These are phyloP conservation scores for Hericium rajendrae DNA, from an alignment of 768 basidiomycete genomes.

Conservation along the genomic window DNA sequence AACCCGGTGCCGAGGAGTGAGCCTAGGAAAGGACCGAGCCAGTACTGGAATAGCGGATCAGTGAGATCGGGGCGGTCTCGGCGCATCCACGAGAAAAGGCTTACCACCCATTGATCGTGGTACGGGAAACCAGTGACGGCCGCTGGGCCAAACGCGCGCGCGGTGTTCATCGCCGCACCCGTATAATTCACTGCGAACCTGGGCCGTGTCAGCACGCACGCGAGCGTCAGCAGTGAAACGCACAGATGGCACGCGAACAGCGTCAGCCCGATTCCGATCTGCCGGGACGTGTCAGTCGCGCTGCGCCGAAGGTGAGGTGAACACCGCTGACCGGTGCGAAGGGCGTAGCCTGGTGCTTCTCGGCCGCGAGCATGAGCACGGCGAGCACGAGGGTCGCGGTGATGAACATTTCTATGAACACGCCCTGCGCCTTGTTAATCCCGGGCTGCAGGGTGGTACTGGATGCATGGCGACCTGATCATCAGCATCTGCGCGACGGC, in stretches of 20 bases:
- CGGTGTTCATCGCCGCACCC: slow-evolving; percentile 60
- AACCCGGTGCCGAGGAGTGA: slow-evolving; percentile 48
- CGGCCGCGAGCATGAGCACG: slow-evolving; percentile 66
- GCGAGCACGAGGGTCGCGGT: slow-evolving; percentile 49
- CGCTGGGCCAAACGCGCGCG: slow-evolving; percentile 62
- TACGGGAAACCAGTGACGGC: slow-evolving; percentile 51
- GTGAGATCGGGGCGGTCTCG: neutral
- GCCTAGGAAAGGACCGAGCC: slow-evolving; percentile 64
- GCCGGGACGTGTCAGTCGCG: neutral
- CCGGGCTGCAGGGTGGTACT: slow-evolving; percentile 40
- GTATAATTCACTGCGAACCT: slow-evolving; percentile 57
- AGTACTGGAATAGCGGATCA: slow-evolving; percentile 34
- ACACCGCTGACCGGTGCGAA: slow-evolving; percentile 47
- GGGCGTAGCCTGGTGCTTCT: slow-evolving; percentile 56
- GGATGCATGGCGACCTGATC: neutral
- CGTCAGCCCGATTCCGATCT: slow-evolving; percentile 60
- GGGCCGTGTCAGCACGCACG: neutral
- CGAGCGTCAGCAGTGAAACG: slow-evolving; percentile 11
- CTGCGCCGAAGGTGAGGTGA: neutral
- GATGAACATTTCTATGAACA: slow-evolving; percentile 68
- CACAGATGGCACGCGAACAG: slow-evolving; percentile 56
- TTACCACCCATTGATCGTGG: slow-evolving; percentile 51
- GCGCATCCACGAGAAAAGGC: slow-evolving; percentile 9
- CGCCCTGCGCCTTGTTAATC: slow-evolving; percentile 44
- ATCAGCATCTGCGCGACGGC: neutral